Evolutionary conservation across 805 yeast species (phyloP), one percentile per base, ranked within the genome.

Genomic region (Cyberlindnera veronae): DNA sequence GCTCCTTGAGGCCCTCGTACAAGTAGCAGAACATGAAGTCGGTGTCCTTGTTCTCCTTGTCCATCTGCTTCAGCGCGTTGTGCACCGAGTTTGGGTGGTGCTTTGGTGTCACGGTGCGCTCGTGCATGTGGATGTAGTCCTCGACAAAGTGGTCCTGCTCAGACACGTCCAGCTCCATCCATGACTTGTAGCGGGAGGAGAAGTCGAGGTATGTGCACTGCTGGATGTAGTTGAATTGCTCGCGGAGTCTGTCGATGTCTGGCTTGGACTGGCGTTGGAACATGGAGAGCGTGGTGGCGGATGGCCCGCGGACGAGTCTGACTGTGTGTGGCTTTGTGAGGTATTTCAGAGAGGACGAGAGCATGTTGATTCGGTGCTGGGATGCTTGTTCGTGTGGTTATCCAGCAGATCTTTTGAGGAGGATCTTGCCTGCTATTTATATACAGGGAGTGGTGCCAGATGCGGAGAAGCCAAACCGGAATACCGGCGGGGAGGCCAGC

Each of bases 11-110:
- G 1, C 43, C 45, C 16, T 48, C 49, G 31, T 48, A 48, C 22
- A 48, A 19, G 26, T 41, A 45, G 32, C 27, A 48, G 38, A 45
- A 48, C 45, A 48, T 35, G 31, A 48, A 48, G 7, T 40, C 41
- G 3, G 38, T 38, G 29, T 48, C 51, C 39, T 45, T 45, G 39
- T 45, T 45, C 24, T 45, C 38, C 16, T 32, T 39, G 21, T 38
- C 36, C 48, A 45, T 45, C 37, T 38, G 32, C 30, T 41, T 41
- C 13, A 45, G 18, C 6, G 45, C 36, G 26, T 41, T 41, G 28
- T 38, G 39, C 16, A 45, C 36, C 6, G 45, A 40, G 36, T 35
- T 33, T 15, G 45, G 41, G 32, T 45, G 45, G 32, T 34, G 24
- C 19, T 28, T 28, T 9, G 48, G 45, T 3, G 40, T 36, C 13